These are phyloP conservation scores for Globisporangium uncinulatum DNA, from an alignment of 352 stramenopile genomes.

Conservation along the genomic window DNA sequence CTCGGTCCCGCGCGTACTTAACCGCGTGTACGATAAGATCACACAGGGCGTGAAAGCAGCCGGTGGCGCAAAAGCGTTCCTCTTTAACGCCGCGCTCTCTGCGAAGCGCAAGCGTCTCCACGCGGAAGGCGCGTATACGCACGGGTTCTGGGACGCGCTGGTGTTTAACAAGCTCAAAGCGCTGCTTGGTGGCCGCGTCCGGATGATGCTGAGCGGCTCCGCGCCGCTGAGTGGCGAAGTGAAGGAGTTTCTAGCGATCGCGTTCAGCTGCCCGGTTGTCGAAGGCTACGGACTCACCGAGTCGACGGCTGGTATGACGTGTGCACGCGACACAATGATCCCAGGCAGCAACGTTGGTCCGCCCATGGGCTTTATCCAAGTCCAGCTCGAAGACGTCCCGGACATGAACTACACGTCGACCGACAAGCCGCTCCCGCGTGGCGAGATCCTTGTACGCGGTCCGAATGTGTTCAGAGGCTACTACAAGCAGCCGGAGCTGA, in stretches of 20 bases:
- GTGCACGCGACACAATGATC: constrained; percentile 49
- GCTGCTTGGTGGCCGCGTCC: constrained; percentile 86
- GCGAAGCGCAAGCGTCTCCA: constrained; percentile 44
- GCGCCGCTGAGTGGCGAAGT: constrained; percentile 91
- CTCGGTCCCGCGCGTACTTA: constrained; percentile 94
- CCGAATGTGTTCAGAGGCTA: constrained; percentile 89
- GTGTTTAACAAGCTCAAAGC: constrained; percentile 95
- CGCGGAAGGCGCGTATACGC: constrained; percentile 43
- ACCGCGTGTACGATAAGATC: constrained; percentile 97
- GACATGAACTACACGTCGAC: constrained; percentile 95
- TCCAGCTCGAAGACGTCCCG: constrained; percentile 93
- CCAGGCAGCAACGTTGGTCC: constrained; percentile 89
- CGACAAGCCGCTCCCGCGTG: constrained; percentile 61
- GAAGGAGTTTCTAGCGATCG: constrained; percentile 94
- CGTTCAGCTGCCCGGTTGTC: constrained; percentile 89
- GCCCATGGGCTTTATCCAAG: constrained; percentile 79
- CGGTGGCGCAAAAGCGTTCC: constrained; percentile 54
- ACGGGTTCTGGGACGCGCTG: constrained; percentile 91
- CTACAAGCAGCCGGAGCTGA: constrained; percentile 94
- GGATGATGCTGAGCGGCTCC: constrained; percentile 90
- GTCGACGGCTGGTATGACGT: constrained; percentile 75
- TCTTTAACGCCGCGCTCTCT: constrained; percentile 60
- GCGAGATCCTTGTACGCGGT: constrained; percentile 71
- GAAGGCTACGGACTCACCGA: constrained; percentile 98
- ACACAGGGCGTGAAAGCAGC: constrained; percentile 58